A percentile compares a stretch with the other conserved stretches of the same genome.
Evolutionary conservation across 768 basidiomycete species (phyloP).

Genomic region (Pleurotus eryngii): DNA sequence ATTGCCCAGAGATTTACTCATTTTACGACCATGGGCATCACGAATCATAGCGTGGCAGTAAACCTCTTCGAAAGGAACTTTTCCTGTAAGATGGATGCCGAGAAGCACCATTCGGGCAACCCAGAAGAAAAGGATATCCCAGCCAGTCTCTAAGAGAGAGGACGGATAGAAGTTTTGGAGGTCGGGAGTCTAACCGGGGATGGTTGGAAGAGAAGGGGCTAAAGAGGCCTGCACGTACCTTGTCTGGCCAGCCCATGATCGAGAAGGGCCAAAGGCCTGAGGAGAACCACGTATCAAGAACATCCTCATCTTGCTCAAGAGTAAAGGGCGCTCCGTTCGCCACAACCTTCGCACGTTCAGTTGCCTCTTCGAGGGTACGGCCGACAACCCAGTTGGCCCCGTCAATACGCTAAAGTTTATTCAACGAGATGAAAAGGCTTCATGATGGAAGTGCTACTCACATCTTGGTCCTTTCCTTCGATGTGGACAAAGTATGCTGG

Average conservation of each 20-base stretch:
- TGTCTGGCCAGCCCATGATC: slow-evolving; percentile 96
- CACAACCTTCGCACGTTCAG: slow-evolving; percentile 64
- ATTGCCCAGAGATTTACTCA: slow-evolving; percentile 97
- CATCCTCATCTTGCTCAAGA: slow-evolving; percentile 92
- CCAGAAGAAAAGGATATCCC: slow-evolving; percentile 99
- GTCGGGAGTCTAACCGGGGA: slow-evolving; percentile 61
- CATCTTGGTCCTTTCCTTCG: slow-evolving; percentile 71
- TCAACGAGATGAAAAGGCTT: too few relatives aligned
- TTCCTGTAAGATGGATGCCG: slow-evolving; percentile 81
- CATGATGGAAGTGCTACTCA: slow-evolving; percentile 23
- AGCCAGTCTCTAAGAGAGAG: slow-evolving; percentile 92
- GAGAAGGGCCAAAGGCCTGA: slow-evolving; percentile 98
- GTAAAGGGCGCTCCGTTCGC: slow-evolving; percentile 67
- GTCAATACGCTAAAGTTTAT: slow-evolving; percentile 47
- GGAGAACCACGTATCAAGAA: slow-evolving; percentile 99
- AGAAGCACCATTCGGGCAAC: slow-evolving; percentile 98
- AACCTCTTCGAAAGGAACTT: slow-evolving; percentile 94
- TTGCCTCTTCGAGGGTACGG: slow-evolving; percentile 72
- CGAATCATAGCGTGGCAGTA: slow-evolving; percentile 99
- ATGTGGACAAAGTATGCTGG: slow-evolving; percentile 92
- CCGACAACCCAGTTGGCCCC: slow-evolving; percentile 92
- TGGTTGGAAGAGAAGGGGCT: background rate
- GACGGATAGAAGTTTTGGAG: slow-evolving; percentile 82
- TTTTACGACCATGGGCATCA: slow-evolving; percentile 97
- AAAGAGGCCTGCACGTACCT: slow-evolving; percentile 39